Conservation (phyloP, 2,329 filamentous ascomycete genomes). For the Chalaropsis thielavioides region DNA sequence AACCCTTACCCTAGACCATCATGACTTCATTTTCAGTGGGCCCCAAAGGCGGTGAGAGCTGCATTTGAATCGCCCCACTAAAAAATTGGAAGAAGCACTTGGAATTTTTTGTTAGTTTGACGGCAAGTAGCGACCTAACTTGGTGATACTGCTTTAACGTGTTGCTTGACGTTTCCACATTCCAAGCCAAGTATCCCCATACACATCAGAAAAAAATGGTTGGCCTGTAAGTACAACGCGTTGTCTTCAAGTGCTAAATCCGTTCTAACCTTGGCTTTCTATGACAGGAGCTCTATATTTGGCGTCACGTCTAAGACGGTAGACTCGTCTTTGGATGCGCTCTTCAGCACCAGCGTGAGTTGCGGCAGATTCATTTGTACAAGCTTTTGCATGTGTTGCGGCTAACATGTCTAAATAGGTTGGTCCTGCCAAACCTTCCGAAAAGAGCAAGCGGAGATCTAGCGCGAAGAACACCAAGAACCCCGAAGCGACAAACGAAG, state of each 20-base stretch:
- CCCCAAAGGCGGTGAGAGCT: conserved; percentile 16
- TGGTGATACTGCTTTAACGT: background rate
- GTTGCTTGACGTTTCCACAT: background rate
- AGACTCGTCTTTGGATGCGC: conserved; percentile 53
- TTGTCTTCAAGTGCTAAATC: background rate
- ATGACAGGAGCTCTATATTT: conserved; percentile 9
- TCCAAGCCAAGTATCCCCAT: background rate
- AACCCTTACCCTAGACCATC: conserved; percentile 11
- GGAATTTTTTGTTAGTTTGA: conserved; percentile 14
- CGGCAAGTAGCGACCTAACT: conserved; percentile 6
- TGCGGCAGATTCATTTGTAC: background rate
- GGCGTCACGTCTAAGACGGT: conserved; percentile 35
- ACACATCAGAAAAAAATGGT: conserved; percentile 1
- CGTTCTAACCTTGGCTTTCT: conserved; percentile 12
- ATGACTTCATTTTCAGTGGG: conserved; percentile 8
- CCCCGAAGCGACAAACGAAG: conserved; percentile 21
- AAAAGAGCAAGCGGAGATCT: conserved; percentile 22
- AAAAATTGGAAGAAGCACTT: conserved; percentile 16
- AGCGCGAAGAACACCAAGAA: conserved; percentile 25
- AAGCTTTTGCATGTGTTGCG: background rate
- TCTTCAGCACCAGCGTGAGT: conserved; percentile 61
- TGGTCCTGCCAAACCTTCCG: conserved; percentile 35
- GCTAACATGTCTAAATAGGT: conserved; percentile 26
- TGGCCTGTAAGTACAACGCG: conserved; percentile 4
- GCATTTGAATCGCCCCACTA: conserved; percentile 17